These are phyloP conservation scores for Spizellomyces sp. DNA, from an alignment of 192 early-diverging fungal species.

Conservation along the genomic window DNA sequence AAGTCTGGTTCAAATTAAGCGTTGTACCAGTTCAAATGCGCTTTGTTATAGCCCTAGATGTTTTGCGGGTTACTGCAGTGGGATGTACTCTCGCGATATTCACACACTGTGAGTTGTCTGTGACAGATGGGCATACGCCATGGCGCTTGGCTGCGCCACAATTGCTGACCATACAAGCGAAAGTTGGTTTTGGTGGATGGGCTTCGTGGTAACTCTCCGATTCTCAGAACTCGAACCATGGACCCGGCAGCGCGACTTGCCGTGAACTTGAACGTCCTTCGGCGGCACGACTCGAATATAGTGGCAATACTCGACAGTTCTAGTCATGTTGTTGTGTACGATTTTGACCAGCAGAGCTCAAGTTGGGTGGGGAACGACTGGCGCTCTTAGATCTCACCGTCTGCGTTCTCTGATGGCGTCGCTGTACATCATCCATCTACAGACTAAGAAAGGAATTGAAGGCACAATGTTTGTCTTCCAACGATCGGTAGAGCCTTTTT, in stretches of 20 bases:
- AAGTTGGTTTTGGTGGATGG: too few species aligned
- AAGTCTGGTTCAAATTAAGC: too few species aligned
- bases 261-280: conserved; percentile 80
- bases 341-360: conserved; percentile 70
- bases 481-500: conserved; percentile 60
- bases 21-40: too few species aligned
- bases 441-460: conserved; percentile 89
- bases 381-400: neutral
- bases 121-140: too few species aligned
- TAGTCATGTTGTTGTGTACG: conserved; percentile 87
- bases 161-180: too few species aligned
- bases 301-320: conserved; percentile 80
- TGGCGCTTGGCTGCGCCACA: too few species aligned
- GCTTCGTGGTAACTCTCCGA: too few species aligned
- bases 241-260: conserved; percentile 63
- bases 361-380: conserved; percentile 72
- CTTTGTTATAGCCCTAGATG: too few species aligned
- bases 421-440: conserved; percentile 9
- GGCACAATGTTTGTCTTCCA: conserved; percentile 89
- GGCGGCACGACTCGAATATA: conserved; percentile 79
- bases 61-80: too few species aligned
- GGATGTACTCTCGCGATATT: too few species aligned
- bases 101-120: too few species aligned
- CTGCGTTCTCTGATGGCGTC: neutral
- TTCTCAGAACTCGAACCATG: conserved; percentile 39